Conservation (phyloP, 2,329 filamentous ascomycete species). For the Cladosporium cucumerinum region DNA sequence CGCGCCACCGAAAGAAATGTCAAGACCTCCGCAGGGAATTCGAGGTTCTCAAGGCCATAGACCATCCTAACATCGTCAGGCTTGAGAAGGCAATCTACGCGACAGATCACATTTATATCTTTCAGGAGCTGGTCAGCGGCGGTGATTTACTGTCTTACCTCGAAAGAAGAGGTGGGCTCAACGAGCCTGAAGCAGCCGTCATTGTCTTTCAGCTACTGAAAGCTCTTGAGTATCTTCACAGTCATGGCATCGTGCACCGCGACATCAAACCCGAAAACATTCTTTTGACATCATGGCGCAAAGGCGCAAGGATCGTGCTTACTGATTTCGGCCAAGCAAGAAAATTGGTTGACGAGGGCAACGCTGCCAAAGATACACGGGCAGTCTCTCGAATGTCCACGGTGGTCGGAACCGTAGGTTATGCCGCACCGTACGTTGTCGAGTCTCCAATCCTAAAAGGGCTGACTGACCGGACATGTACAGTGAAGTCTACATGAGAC, state of each 20-base stretch:
- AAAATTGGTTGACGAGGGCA: constrained; percentile 24
- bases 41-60: constrained; percentile 50
- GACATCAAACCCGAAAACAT: constrained; percentile 65
- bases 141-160: constrained; percentile 61
- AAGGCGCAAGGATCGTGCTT: constrained; percentile 53
- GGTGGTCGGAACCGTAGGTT: constrained; percentile 55
- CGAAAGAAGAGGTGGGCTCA: constrained; percentile 47
- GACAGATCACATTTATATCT: constrained; percentile 55
- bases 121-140: constrained; percentile 58
- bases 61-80: constrained; percentile 59
- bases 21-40: constrained; percentile 37
- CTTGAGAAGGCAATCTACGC: constrained; percentile 57
- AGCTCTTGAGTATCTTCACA: constrained; percentile 58
- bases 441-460: not conserved
- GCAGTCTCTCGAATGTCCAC: constrained; percentile 49
- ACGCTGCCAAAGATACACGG: constrained; percentile 2
- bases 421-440: constrained; percentile 54
- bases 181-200: constrained; percentile 51
- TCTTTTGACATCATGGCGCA: constrained; percentile 53
- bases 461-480: constrained; percentile 11
- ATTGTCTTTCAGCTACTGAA: constrained; percentile 56
- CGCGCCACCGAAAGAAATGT: constrained; percentile 5
- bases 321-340: constrained; percentile 60
- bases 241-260: constrained; percentile 54
- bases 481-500: constrained; percentile 36